Percentiles rank a stretch among this genome's conserved stretches.
phyloP scores from a whole-genome alignment of 2,329 filamentous ascomycete genomes.

The Arthrobotrys musiformis region DNA sequence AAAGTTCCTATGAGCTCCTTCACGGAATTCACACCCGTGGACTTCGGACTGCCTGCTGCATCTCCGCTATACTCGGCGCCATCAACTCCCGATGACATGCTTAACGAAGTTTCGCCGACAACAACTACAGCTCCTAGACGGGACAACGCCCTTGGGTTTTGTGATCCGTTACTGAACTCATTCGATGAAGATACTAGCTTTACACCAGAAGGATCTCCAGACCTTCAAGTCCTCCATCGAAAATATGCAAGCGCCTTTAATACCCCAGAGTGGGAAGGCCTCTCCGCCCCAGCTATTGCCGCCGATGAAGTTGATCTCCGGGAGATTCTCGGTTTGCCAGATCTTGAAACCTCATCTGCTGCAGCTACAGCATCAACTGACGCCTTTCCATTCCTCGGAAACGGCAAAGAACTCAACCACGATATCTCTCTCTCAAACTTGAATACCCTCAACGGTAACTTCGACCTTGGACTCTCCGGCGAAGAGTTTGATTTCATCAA shows the following conservation, averaged over 20 bases:
- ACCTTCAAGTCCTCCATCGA: conserved; percentile 32
- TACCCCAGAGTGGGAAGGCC: conserved; percentile 50
- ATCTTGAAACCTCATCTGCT: conserved; percentile 27
- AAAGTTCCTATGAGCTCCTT: conserved; percentile 42
- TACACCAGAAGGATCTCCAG: conserved; percentile 52
- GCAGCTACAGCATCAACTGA: conserved; percentile 25
- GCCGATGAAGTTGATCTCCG: conserved; percentile 48
- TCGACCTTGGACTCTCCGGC: conserved; percentile 41
- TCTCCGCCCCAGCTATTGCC: conserved; percentile 32
- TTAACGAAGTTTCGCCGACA: conserved; percentile 28
- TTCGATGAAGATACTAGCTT: conserved; percentile 53
- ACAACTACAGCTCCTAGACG: conserved; percentile 2
- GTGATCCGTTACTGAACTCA: conserved; percentile 46
- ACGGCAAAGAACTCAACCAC: conserved; percentile 37
- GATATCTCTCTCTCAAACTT: conserved; percentile 47
- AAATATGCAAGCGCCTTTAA: conserved; percentile 51
- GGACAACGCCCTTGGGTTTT: conserved; percentile 31
- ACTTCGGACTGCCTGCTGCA: conserved; percentile 22
- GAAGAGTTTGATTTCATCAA: conserved; percentile 55
- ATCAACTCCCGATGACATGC: conserved; percentile 33
- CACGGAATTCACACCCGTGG: conserved; percentile 30
- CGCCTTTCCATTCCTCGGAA: conserved; percentile 36
- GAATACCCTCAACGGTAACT: conserved; percentile 33
- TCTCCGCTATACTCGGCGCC: conserved; percentile 45
- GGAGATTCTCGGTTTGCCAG: conserved; percentile 46